Percentiles rank a stretch among this genome's conserved stretches.
These are phyloP conservation scores for Penicillium crystallinum DNA, from an alignment of 495 filamentous ascomycete genomes.

Conservation along the genomic window DNA sequence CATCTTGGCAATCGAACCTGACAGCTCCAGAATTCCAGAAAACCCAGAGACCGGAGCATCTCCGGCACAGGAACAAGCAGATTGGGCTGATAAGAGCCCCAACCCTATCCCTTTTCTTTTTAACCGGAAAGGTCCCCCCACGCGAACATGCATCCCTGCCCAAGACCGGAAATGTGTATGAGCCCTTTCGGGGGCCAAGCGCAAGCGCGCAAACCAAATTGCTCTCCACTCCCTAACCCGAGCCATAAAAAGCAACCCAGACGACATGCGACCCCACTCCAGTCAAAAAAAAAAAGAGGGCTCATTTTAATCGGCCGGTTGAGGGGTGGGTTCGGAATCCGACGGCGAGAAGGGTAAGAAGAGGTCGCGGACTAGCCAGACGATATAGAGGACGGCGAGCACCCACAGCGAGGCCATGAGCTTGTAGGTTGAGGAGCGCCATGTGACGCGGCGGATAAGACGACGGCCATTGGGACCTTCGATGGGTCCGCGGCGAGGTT, in stretches of 20 bases:
- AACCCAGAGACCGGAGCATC: no score
- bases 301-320: conserved; percentile 4
- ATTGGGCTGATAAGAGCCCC: no score
- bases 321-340: conserved; percentile 11
- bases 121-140: no score
- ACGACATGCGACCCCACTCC: not conserved
- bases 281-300: not conserved
- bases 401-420: conserved; percentile 46
- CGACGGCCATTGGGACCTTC: conserved; percentile 43
- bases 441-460: conserved; percentile 45
- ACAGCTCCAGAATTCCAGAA: no score
- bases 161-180: no score
- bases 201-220: no score
- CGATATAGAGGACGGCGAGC: conserved; percentile 41
- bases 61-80: no score
- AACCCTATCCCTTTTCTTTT: no score
- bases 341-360: conserved; percentile 34
- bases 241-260: not conserved
- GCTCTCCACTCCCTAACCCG: not conserved
- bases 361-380: conserved; percentile 45
- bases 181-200: no score
- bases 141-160: no score
- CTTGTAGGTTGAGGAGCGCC: conserved; percentile 48
- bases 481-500: conserved; percentile 36
- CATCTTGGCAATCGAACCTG: no score